Evolutionary conservation across 176 grass and related monocot genomes (phyloP).

Genomic region (Puccinellia tenuiflora): DNA sequence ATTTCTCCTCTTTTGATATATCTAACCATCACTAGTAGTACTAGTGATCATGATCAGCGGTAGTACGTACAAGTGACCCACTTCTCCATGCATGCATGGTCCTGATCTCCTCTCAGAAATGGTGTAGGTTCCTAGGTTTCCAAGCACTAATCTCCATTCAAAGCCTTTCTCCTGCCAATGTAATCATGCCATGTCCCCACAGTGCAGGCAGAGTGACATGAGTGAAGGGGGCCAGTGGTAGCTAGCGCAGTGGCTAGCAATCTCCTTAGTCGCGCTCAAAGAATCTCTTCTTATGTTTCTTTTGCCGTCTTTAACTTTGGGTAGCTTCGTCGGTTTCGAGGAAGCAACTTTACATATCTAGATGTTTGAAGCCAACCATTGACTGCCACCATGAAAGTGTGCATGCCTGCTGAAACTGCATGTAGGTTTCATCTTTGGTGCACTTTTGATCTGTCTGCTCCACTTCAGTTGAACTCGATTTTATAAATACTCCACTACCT

Average conservation of each 20-base stretch:
- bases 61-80: slow-evolving; percentile 12
- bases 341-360: slow-evolving; percentile 62
- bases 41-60: neutral
- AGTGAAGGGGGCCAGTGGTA: slow-evolving; percentile 28
- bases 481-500: neutral
- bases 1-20: slow-evolving; percentile 37
- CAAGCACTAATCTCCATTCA: slow-evolving; percentile 57
- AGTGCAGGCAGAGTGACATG: slow-evolving; percentile 33
- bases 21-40: neutral
- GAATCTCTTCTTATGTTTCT: slow-evolving; percentile 58
- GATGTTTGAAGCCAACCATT: slow-evolving; percentile 72
- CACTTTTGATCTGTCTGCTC: slow-evolving; percentile 14
- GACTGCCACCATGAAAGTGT: slow-evolving; percentile 52
- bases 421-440: slow-evolving; percentile 18
- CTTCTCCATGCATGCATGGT: slow-evolving; percentile 29
- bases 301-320: slow-evolving; percentile 53
- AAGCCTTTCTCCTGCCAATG: slow-evolving; percentile 42
- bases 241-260: slow-evolving; percentile 31
- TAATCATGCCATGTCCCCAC: slow-evolving; percentile 54
- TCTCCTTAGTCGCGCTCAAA: slow-evolving; percentile 71
- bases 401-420: slow-evolving; percentile 33
- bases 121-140: slow-evolving; percentile 50
- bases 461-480: neutral
- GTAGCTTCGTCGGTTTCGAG: slow-evolving; percentile 40
- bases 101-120: slow-evolving; percentile 10